A percentile compares a stretch with the other conserved stretches of the same genome.
These are phyloP conservation scores for Penicillium goetzii DNA, from an alignment of 495 filamentous ascomycete species.

Conservation along the genomic window DNA sequence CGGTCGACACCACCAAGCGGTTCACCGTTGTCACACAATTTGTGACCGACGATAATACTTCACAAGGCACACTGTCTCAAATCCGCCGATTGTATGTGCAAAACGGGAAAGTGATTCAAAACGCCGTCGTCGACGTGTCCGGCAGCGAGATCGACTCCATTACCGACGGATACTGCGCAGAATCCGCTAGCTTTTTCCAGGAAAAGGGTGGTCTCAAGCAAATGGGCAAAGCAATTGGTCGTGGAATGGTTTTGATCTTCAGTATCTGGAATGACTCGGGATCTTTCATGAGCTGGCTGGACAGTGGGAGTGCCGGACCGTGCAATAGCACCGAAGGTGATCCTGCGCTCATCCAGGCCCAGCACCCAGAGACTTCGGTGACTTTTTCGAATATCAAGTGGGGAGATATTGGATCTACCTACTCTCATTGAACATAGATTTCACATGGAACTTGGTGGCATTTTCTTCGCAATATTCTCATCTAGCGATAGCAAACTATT, in stretches of 20 bases:
- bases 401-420: slow-evolving; percentile 45
- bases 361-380: slow-evolving; percentile 35
- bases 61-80: slow-evolving; percentile 52
- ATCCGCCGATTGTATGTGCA: slow-evolving; percentile 67
- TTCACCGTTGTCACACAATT: slow-evolving; percentile 75
- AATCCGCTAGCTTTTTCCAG: slow-evolving; percentile 21
- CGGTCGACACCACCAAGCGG: slow-evolving; percentile 60
- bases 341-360: slow-evolving; percentile 33
- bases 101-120: slow-evolving; percentile 56
- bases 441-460: slow-evolving; percentile 12
- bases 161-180: slow-evolving; percentile 31
- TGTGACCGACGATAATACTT: slow-evolving; percentile 51
- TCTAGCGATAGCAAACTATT: slow-evolving; percentile 9
- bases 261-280: slow-evolving; percentile 65
- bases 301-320: slow-evolving; percentile 58
- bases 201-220: slow-evolving; percentile 33
- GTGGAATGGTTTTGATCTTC: slow-evolving; percentile 70
- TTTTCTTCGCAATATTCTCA: slow-evolving; percentile 15
- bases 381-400: slow-evolving; percentile 42
- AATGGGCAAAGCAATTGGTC: slow-evolving; percentile 43
- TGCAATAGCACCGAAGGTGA: slow-evolving; percentile 54
- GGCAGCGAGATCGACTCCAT: slow-evolving; percentile 30
- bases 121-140: slow-evolving; percentile 26
- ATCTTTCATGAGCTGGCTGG: slow-evolving; percentile 68
- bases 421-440: background rate